Conservation (phyloP, 768 basidiomycete species). For the Leccinum subtestaceum region DNA sequence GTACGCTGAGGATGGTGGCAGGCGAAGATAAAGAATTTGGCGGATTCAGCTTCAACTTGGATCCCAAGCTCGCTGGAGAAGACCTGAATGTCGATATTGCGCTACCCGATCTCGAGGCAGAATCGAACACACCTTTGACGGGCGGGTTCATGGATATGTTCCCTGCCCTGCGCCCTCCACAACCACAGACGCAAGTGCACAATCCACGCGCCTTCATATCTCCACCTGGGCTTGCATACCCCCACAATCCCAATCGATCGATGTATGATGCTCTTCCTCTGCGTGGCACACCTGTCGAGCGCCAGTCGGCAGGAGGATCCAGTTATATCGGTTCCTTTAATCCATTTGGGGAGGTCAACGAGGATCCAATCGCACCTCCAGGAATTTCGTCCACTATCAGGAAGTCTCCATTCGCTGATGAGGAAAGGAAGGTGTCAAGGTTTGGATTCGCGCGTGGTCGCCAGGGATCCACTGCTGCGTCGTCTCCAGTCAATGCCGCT, state of each 20-base stretch:
- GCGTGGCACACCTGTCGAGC: conserved; percentile 42
- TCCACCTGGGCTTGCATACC: conserved; percentile 54
- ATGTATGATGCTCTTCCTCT: conserved; percentile 53
- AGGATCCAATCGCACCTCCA: conserved; percentile 40
- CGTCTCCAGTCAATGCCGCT: conserved; percentile 56
- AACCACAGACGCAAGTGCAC: conserved; percentile 18
- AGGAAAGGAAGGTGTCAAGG: conserved; percentile 65
- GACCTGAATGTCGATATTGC: conserved; percentile 39
- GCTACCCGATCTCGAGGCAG: conserved; percentile 47
- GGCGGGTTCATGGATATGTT: conserved; percentile 71
- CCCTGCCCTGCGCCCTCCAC: conserved; percentile 51
- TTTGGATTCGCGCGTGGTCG: conserved; percentile 79
- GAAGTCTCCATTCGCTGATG: conserved; percentile 51
- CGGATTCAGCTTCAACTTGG: conserved; percentile 85
- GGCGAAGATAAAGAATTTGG: conserved; percentile 58
- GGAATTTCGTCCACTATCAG: conserved; percentile 31
- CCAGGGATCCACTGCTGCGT: conserved; percentile 54
- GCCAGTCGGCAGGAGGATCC: conserved; percentile 43
- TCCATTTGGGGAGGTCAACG: conserved; percentile 65
- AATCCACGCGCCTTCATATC: conserved; percentile 37
- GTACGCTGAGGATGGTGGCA: conserved; percentile 71
- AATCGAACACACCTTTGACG: conserved; percentile 53
- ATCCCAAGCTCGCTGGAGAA: conserved; percentile 65
- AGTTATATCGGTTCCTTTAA: conserved; percentile 77
- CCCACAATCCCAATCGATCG: conserved; percentile 46